Base-by-base conservation (phyloP, 257 asterid species). In the Solanum appendiculatum region DNA sequence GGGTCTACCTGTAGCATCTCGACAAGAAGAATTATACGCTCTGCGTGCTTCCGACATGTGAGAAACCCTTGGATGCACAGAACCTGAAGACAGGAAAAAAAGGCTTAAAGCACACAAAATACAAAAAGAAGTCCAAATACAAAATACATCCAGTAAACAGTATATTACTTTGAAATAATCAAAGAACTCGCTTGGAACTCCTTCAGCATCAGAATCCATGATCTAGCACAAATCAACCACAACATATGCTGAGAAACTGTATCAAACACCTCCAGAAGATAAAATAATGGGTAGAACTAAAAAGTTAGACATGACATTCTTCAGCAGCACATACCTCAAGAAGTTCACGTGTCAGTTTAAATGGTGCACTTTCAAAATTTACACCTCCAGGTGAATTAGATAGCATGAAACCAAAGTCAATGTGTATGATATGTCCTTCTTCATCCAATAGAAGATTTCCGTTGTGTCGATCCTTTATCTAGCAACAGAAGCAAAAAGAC, bases 381-480 rank as follows among this genome's bases (percentile, higher is more conserved):
- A 97, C 99, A 91, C 99, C 99, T 31, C 99, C 99, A 74, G 99
- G 99, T 86, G 99, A 97, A 93, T 97, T 97, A 78, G 99, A 97
- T 88, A 97, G 99, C 99, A 97, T 96, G 92, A 97, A 97, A 88
- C 99, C 99, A 89, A 97, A 97, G 92, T 97, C 99, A 89, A 97
- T 97, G 89, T 97, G 99, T 90, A 97, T 97, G 86, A 97, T 93
- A 92, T 97, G 99, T 70, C 99, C 99, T 92, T 97, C 99, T 93
- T 97, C 99, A 90, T 97, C 99, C 97, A 97, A 89, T 93, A 97
- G 91, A 90, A 97, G 94, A 92, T 97, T 97, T 85, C 99, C 99
- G 36, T 97, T 97, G 91, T 97, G 99, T 86, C 99, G 93, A 92
- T 97, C 99, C 90, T 97, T 97, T 88, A 97, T 93, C 98, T 95